Percentiles rank a stretch among this genome's conserved stretches.
Evolutionary conservation across 2,329 filamentous ascomycete genomes (phyloP).

Genomic region (Arthrobotrys sphaeroides): DNA sequence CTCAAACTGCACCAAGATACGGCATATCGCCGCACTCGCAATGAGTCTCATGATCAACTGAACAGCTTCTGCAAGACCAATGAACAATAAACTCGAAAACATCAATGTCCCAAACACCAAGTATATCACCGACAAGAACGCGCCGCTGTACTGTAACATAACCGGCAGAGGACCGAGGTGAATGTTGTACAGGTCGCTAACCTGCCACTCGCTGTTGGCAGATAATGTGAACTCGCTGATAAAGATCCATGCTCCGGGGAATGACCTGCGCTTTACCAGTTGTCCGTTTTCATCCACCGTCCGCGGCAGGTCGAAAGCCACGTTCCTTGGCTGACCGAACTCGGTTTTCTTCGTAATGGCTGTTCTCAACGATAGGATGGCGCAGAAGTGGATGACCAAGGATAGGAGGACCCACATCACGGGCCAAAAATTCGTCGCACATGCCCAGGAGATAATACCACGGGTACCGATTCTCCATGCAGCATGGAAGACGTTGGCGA

Average conservation of each 20-base stretch:
- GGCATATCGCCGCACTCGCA: conserved; percentile 19
- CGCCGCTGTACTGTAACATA: conserved; percentile 7
- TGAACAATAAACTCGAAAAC: conserved; percentile 31
- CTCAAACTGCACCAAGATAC: conserved; percentile 30
- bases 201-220: conserved; percentile 19
- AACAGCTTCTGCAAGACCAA: conserved; percentile 6
- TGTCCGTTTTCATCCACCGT: neutral
- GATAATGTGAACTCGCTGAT: conserved; percentile 20
- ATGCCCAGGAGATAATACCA: conserved; percentile 21
- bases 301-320: neutral
- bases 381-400: conserved; percentile 21
- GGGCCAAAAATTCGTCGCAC: conserved; percentile 17
- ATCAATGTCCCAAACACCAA: conserved; percentile 23
- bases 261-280: neutral
- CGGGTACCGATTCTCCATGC: conserved; percentile 17
- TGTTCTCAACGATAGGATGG: conserved; percentile 5
- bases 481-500: conserved; percentile 17
- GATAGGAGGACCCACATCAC: conserved; percentile 12
- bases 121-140: conserved; percentile 26
- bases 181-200: conserved; percentile 27
- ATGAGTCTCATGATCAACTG: conserved; percentile 26
- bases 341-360: conserved; percentile 10
- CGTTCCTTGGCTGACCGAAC: neutral
- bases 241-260: conserved; percentile 1
- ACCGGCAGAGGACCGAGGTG: neutral